These are phyloP conservation scores for Onygena corvina DNA, from an alignment of 2,329 filamentous ascomycete species.

Conservation along the genomic window DNA sequence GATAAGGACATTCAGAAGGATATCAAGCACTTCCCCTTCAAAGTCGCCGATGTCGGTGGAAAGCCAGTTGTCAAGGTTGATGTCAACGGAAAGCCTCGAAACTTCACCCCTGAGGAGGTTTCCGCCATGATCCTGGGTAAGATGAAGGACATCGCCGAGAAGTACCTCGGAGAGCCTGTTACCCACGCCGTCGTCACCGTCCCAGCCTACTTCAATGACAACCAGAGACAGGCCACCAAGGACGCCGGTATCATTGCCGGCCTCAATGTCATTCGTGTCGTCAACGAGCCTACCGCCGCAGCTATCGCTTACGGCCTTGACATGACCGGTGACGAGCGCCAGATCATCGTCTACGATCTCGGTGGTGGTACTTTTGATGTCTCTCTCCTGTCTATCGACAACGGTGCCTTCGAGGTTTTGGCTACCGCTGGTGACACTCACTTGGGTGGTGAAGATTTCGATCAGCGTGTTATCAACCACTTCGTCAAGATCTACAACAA, in stretches of 20 bases:
- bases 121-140: conserved; percentile 55
- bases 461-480: conserved; percentile 93
- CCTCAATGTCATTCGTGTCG: conserved; percentile 87
- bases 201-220: conserved; percentile 97
- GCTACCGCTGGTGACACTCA: conserved; percentile 95
- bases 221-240: conserved; percentile 93
- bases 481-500: conserved; percentile 98
- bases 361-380: conserved; percentile 94
- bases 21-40: conserved; percentile 98
- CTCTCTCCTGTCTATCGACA: conserved; percentile 78
- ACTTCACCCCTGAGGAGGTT: conserved; percentile 55
- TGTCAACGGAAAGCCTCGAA: conserved; percentile 46
- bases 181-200: conserved; percentile 71
- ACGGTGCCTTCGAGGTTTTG: conserved; percentile 88
- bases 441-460: conserved; percentile 96
- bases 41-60: conserved; percentile 75
- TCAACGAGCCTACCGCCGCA: conserved; percentile 92
- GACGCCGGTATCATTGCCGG: conserved; percentile 85
- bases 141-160: conserved; percentile 56
- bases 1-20: conserved; percentile 85
- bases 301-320: conserved; percentile 90
- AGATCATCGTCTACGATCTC: conserved; percentile 88
- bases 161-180: conserved; percentile 49
- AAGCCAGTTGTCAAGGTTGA: conserved; percentile 72
- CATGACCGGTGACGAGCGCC: conserved; percentile 70